Evolutionary conservation across 2,329 filamentous ascomycete species (phyloP), one percentile per base, ranked within the genome.

Genomic region (Microdochium paspali): DNA sequence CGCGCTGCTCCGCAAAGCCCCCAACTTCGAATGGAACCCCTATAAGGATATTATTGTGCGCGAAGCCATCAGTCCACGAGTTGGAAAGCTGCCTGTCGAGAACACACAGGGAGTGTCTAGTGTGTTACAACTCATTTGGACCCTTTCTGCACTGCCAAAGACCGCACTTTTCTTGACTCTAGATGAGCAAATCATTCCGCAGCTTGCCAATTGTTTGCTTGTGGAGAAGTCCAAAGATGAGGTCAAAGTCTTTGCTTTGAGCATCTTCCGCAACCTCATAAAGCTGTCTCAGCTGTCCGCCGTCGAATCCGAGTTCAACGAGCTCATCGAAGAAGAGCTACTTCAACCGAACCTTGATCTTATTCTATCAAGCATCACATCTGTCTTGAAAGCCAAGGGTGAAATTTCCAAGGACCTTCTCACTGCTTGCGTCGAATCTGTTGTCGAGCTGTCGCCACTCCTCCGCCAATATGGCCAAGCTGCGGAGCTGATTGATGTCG

Each of bases 81-180:
- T 97, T 18, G 77, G 84, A 2, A 87, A 86, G 49, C 79, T 98
- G 47, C 80, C 90, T 0, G 73, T 79, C 4, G 93, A 98, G 67
- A 95, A 88, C 40, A 86, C 89, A 0, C 90, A 98, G 61, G 88
- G 89, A 13, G 74, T 96, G 7, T 97, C 93, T 2, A 87, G 84
- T 15, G 77, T 90, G 35, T 76, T 96, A 51, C 83, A 84, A 52
- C 72, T 98, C 4, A 81, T 98, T 52, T 82, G 80, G 3, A 86
- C 85, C 1, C 95, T 91, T 87, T 84, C 88, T 3, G 77, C 77
- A 49, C 75, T 84, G 21, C 72, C 80, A 0, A 76, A 73, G 51
- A 84, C 82, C 1, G 82, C 84, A 1, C 60, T 82, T 6, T 87
- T 93, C 56, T 73, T 98, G 7, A 63, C 64, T 3, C 62, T 72